Conservation (phyloP, 331 rosid species). For the Quercus lobata region DNA sequence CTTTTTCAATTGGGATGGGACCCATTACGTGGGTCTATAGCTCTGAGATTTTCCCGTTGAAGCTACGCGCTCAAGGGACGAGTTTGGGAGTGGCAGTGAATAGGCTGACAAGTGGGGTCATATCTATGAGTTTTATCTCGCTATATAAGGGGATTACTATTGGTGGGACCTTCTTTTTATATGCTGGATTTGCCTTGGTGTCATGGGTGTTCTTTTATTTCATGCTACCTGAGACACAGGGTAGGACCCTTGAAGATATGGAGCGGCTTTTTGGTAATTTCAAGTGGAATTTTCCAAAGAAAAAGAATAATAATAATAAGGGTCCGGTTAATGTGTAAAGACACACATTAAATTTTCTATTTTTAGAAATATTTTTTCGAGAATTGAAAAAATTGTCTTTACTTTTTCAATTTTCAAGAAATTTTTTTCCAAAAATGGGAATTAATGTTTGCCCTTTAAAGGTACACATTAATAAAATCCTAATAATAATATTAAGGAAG, state of each 20-base stretch:
- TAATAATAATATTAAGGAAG: not conserved
- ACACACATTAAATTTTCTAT: too few relatives aligned
- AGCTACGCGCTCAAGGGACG: slow-evolving; percentile 31
- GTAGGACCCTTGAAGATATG: slow-evolving; percentile 25
- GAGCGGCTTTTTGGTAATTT: slow-evolving; percentile 24
- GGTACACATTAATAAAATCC: too few relatives aligned
- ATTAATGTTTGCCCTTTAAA: too few relatives aligned
- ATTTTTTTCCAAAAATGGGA: too few relatives aligned
- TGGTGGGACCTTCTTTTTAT: slow-evolving; percentile 28
- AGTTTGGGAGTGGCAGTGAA: slow-evolving; percentile 20
- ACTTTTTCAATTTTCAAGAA: too few relatives aligned
- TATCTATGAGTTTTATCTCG: slow-evolving; percentile 19
- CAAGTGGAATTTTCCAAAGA: not conserved
- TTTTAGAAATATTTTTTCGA: too few relatives aligned
- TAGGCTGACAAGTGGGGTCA: slow-evolving; percentile 20
- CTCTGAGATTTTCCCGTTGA: slow-evolving; percentile 29
- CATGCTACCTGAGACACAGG: slow-evolving; percentile 28
- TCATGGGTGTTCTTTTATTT: slow-evolving; percentile 25
- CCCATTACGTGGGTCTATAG: slow-evolving; percentile 34
- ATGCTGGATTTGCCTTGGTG: slow-evolving; percentile 5
- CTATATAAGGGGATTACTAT: slow-evolving; percentile 6
- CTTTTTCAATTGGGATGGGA: slow-evolving; percentile 25
- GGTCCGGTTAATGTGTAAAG: too few relatives aligned
- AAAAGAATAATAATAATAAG: not conserved
- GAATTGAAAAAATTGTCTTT: too few relatives aligned